phyloP scores from a whole-genome alignment of 2,329 filamentous ascomycete genomes.

The Tolypocladium guangdongense region DNA sequence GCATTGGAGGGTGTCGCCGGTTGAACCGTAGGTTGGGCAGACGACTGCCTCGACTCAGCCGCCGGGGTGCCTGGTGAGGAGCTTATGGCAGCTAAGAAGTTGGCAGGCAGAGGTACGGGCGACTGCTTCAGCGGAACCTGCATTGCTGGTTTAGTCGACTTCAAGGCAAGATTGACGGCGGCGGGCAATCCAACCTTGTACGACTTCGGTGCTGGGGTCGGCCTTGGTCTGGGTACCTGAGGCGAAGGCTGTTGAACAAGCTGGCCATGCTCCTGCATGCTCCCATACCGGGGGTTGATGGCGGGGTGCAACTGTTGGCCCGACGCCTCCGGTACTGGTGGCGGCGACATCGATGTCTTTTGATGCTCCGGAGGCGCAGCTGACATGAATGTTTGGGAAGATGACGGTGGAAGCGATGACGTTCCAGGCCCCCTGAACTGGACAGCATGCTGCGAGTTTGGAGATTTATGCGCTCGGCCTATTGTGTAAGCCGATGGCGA shows the following conservation, averaged over 20 bases:
- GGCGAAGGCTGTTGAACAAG: neutral
- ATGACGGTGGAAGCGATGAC: neutral
- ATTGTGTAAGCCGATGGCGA: neutral
- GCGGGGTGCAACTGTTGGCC: neutral
- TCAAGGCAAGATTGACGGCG: conserved; percentile 10
- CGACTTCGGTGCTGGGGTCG: conserved; percentile 13
- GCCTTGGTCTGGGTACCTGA: conserved; percentile 13
- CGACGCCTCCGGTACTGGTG: neutral
- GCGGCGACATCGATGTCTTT: conserved; percentile 4
- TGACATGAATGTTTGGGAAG: neutral
- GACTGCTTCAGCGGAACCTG: conserved; percentile 29
- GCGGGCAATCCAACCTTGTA: conserved; percentile 22
- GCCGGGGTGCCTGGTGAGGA: conserved; percentile 12
- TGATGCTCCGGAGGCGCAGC: conserved; percentile 5
- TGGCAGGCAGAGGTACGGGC: conserved; percentile 32
- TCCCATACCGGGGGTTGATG: neutral
- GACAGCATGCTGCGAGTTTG: neutral
- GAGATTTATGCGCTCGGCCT: neutral
- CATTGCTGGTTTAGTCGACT: conserved; percentile 17
- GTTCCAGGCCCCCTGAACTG: neutral
- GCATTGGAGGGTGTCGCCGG: neutral
- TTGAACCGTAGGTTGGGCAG: neutral
- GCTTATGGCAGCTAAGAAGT: conserved; percentile 30
- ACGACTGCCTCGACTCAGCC: neutral
- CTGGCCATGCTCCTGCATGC: neutral